Evolutionary conservation across 805 yeast genomes (phyloP), one percentile per base, ranked within the genome.

Genomic region (Saturnispora zaruensis): DNA sequence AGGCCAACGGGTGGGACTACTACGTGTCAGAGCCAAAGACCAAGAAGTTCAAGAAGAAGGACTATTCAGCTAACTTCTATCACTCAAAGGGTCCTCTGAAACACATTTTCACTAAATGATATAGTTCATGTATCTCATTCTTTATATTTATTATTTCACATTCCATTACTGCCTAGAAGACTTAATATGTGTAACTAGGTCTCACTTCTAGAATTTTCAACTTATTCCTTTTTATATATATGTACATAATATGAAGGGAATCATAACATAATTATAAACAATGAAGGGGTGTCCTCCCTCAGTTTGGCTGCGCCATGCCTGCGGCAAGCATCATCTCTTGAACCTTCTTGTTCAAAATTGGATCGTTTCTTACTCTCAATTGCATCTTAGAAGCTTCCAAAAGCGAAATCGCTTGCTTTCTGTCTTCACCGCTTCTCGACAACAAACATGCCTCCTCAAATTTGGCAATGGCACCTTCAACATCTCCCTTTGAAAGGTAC

Each of bases 311-410:
- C 20, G 38, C 46, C 42, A 38, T 30, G 21, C 42, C 50, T 14
- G 52, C 49, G 9, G 34, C 45, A 28, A 72, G 71, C 70, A 81
- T 66, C 42, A 83, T 70, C 66, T 82, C 85, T 54, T 75, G 74
- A 56, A 85, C 78, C 68, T 81, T 83, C 34, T 71, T 70, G 58
- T 78, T 75, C 64, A 84, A 74, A 24, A 75, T 68, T 40, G 87
- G 87, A 63, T 85, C 93, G 48, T 75, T 68, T 69, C 76, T 81
- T 59, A 93, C 79, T 63, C 83, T 80, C 63, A 81, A 71, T 75
- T 93, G 99, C 71, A 89, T 80, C 67, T 85, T 86, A 45, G 96
- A 81, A 55, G 97, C 96, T 71, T 88, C 96, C 53, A 91, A 90
- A 60, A 87, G 85, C 18, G 93, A 83, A 55, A 88, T 82, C 50